A percentile compares a stretch with the other conserved stretches of the same genome.
These are phyloP conservation scores for Globisporangium acanthophoron DNA, from an alignment of 352 stramenopile genomes.

Conservation along the genomic window DNA sequence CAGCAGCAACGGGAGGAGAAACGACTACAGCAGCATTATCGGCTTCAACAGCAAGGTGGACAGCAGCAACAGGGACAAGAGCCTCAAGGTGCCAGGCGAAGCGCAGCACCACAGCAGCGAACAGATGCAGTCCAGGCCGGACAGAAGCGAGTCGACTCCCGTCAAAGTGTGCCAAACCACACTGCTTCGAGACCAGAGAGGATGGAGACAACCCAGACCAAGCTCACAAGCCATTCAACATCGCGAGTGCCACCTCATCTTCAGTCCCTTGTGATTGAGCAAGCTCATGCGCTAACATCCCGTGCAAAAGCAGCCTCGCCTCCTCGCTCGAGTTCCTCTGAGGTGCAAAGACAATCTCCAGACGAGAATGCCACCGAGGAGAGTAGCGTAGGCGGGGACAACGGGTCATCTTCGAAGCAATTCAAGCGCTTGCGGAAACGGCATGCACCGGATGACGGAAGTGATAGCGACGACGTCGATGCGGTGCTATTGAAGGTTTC, in stretches of 20 bases:
- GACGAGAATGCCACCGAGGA: not conserved
- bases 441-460: slow-evolving; percentile 1
- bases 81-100: not conserved
- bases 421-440: slow-evolving; percentile 14
- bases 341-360: not conserved
- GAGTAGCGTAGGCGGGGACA: not conserved
- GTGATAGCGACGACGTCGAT: slow-evolving; percentile 7
- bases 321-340: not conserved
- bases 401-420: not conserved
- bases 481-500: not conserved
- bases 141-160: not conserved
- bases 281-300: not conserved
- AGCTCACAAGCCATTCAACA: not conserved
- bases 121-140: not conserved
- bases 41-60: not conserved
- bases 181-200: not conserved
- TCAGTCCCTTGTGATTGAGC: not conserved
- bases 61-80: not conserved
- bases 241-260: not conserved
- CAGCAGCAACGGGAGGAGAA: not conserved
- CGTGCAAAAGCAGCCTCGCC: not conserved
- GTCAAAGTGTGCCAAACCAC: not conserved
- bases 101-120: not conserved
- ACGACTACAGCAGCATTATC: slow-evolving; percentile 3
- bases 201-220: not conserved